Base-by-base conservation (phyloP, 106 monocot genomes). In the Dactylorhiza incarnata region DNA sequence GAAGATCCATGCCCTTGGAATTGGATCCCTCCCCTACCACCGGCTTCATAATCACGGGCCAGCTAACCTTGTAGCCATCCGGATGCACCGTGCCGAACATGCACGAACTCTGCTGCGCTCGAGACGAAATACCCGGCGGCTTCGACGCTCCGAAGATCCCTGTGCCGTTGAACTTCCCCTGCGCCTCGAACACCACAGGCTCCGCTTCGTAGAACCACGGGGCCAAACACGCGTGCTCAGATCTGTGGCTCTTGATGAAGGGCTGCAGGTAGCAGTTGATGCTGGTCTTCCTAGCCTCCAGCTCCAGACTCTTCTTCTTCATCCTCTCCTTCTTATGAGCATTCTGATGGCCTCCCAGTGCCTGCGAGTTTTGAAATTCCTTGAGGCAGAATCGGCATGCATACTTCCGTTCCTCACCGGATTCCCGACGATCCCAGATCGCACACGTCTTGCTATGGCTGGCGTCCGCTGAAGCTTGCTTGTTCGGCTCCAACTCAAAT, bases 251-350 rank as follows among this genome's bases (percentile, higher is more conserved):
- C 43, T 62, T 75, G 83, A 89, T 73, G 22, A 89, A 77, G 24
- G 89, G 86, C 77, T 82, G 81, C 48, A 86, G 74, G 72, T 82
- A 84, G 72, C 76, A 85, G 22, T 74, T n/a, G 69, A 72, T 75
- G 16, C 75, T 66, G 7, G 78, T 63, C 67, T 83, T 92, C 68
- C 78, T 70, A 1, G 86, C 78, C 77, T 88, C 84, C 25, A 89
- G 45, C 74, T 89, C 89, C 45, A 88, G 44, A 75, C 87, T 81
- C 73, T 87, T 89, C 79, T 84, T 84, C 86, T 82, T 86, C 85
- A 89, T 80, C 70, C 88, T 88, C 81, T 90, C 93, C 81, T 86
- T 88, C 83, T 90, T 94, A 82, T 94, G 90, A 10, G 93, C 88
- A 70, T 94, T 94, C 76, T 90, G 93, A 69, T 94, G 93, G 13